Percentiles rank a stretch among this genome's conserved stretches.
Evolutionary conservation across 1,284 basidiomycete genomes (phyloP).

Genomic region (Fomitopsis palustris): DNA sequence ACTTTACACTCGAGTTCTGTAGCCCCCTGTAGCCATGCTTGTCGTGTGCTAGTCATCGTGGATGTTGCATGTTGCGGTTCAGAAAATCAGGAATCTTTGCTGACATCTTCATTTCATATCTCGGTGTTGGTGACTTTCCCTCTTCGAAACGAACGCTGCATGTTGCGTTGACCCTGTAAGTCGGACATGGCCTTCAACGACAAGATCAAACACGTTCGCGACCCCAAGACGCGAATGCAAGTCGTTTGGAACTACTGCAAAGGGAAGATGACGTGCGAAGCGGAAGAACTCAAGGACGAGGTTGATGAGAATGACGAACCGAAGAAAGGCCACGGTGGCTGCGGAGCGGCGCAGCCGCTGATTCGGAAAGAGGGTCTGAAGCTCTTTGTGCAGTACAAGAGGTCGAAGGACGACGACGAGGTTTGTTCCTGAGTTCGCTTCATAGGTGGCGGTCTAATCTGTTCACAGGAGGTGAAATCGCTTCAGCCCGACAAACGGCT

Average conservation of each 20-base stretch:
- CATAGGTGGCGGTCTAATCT: slow-evolving; percentile 15
- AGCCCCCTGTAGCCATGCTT: slow-evolving; percentile 49
- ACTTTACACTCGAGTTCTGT: slow-evolving; percentile 54
- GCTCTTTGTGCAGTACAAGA: slow-evolving; percentile 95
- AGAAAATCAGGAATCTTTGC: slow-evolving; percentile 42
- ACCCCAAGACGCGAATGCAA: slow-evolving; percentile 87
- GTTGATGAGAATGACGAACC: slow-evolving; percentile 71
- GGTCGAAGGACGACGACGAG: slow-evolving; percentile 90
- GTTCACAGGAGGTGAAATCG: slow-evolving; percentile 70
- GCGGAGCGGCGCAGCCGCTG: slow-evolving; percentile 89
- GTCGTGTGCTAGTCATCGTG: slow-evolving; percentile 29
- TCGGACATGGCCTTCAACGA: slow-evolving; percentile 81
- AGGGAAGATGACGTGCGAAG: slow-evolving; percentile 81
- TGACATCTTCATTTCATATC: slow-evolving; percentile 45
- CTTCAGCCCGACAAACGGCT: slow-evolving; percentile 89
- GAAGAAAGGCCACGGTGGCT: slow-evolving; percentile 92
- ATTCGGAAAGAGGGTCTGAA: slow-evolving; percentile 96
- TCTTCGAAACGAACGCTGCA: slow-evolving; percentile 6
- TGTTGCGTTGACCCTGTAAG: slow-evolving; percentile 41
- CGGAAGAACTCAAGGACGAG: slow-evolving; percentile 86
- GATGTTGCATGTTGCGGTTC: slow-evolving; percentile 17
- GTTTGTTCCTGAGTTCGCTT: slow-evolving; percentile 40
- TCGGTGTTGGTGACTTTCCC: slow-evolving; percentile 10
- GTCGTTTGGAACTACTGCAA: slow-evolving; percentile 86
- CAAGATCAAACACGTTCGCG: slow-evolving; percentile 82